phyloP scores from a whole-genome alignment of 352 stramenopile species.

The Phytophthora foliorum region DNA sequence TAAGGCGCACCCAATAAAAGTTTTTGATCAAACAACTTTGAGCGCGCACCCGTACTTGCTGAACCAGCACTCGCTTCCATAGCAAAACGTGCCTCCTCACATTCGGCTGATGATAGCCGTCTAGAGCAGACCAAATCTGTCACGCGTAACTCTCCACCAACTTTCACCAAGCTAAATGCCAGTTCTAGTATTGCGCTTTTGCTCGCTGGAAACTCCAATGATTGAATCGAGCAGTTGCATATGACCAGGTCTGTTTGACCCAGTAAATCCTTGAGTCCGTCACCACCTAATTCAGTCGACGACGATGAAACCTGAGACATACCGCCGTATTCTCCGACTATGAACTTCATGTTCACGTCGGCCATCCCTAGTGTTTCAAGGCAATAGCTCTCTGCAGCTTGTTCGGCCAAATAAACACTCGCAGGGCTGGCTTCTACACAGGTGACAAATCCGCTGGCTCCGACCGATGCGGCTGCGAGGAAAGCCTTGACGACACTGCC shows the following conservation, averaged over 20 bases:
- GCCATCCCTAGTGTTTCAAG: constrained; percentile 38
- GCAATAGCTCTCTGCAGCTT: constrained; percentile 27
- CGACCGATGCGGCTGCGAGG: constrained; percentile 49
- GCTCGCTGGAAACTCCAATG: constrained; percentile 27
- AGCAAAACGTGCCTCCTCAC: constrained; percentile 24
- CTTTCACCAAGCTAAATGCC: constrained; percentile 46
- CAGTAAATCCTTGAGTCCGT: constrained; percentile 20
- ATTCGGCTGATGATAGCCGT: constrained; percentile 34
- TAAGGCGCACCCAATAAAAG: constrained; percentile 47
- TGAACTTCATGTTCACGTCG: constrained; percentile 48
- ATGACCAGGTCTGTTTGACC: constrained; percentile 44
- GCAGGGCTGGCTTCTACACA: constrained; percentile 50
- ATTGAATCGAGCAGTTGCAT: constrained; percentile 64
- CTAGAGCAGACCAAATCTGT: constrained; percentile 42
- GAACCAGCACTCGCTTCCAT: constrained; percentile 14
- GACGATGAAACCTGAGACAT: constrained; percentile 8
- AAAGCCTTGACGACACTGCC: constrained; percentile 62
- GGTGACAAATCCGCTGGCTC: constrained; percentile 44
- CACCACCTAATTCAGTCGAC: not conserved
- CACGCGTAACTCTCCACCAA: constrained; percentile 60
- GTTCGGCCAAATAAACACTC: constrained; percentile 26
- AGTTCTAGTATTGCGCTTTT: constrained; percentile 45
- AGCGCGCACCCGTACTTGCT: not conserved
- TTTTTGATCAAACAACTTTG: constrained; percentile 26
- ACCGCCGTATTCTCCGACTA: constrained; percentile 24